Conservation (phyloP, 2,329 filamentous ascomycete genomes). For the Penicillium frequentans region DNA sequence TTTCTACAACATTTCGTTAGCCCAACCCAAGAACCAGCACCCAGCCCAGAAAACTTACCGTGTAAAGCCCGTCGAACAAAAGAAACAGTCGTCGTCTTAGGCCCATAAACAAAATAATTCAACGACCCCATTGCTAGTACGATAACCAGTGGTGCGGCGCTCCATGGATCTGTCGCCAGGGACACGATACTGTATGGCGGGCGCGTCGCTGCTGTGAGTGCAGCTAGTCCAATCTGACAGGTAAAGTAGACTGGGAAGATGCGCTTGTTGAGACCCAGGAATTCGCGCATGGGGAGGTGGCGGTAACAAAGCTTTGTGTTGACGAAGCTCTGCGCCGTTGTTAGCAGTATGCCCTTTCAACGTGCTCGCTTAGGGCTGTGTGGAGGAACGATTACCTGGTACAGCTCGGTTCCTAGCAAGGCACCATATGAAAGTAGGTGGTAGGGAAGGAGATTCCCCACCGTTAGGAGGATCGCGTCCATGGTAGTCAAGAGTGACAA, state of each 20-base stretch:
- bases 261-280: slow-evolving; percentile 41
- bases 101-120: slow-evolving; percentile 40
- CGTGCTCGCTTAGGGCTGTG: not conserved
- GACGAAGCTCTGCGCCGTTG: slow-evolving; percentile 34
- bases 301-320: slow-evolving; percentile 42
- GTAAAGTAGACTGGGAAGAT: slow-evolving; percentile 44
- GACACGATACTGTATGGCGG: slow-evolving; percentile 35
- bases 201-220: slow-evolving; percentile 34
- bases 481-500: slow-evolving; percentile 2
- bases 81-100: slow-evolving; percentile 34
- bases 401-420: slow-evolving; percentile 42
- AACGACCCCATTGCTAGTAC: slow-evolving; percentile 32
- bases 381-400: slow-evolving; percentile 22
- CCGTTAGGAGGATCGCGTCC: slow-evolving; percentile 8
- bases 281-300: slow-evolving; percentile 36
- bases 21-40: not conserved
- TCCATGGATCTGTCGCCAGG: slow-evolving; percentile 20
- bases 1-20: slow-evolving; percentile 5
- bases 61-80: slow-evolving; percentile 31
- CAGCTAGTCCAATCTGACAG: slow-evolving; percentile 35
- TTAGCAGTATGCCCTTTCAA: not conserved
- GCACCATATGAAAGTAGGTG: slow-evolving; percentile 43
- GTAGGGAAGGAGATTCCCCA: slow-evolving; percentile 27
- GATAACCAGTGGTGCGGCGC: slow-evolving; percentile 30
- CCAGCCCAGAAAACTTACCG: slow-evolving; percentile 9